Base-by-base conservation (phyloP, 176 grass and related monocot species). In the Oryza glaberrima region DNA sequence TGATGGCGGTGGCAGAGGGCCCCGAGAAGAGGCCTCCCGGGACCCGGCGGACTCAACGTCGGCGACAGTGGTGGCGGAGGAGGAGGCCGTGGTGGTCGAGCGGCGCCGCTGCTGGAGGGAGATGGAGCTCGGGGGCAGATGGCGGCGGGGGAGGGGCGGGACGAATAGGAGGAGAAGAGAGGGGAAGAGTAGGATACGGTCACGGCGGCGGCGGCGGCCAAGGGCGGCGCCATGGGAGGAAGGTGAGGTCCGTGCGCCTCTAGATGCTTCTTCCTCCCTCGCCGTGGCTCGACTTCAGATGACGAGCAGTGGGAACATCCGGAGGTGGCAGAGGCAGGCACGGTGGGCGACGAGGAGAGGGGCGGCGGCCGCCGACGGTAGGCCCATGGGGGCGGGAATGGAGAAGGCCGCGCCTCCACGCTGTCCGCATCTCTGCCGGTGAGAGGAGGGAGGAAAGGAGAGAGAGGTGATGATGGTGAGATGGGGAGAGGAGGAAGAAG, bases 11-110 rank as follows among this genome's bases (percentile, higher is more conserved):
- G 28, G 28, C 28, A 2, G 28, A 2, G 28, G 28, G 94, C 88
- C 79, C 91, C 95, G 78, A 97, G 79, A 22, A 97, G 76, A 78
- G 70, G 56, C 17, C 56, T 75, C 11, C 77, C 56, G 38, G 71
- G 78, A 17, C n/a, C 78, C 89, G 54, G 44, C 28, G 28, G 28
- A 30, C 28, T 30, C 28, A 30, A 30, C 28, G 28, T 30, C 28
- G 1, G 28, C 1, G 28, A 30, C 28, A 30, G 28, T 2, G 28
- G 28, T 77, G 0, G 78, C 47, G 13, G 68, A 64, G 26, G 30
- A 32, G 30, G 77, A 56, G 32, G 90, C 38, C 26, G 82, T 72
- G 12, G 78, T 65, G 30, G 34, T 83, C 47, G 80, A 74, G 51
- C 84, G 34, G 20, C 43, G 40, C 17, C 73, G 63, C 77, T 67